Conservation (phyloP, 1,139 yeast genomes). For the Hyphopichia wangnamkhiaoensis region DNA sequence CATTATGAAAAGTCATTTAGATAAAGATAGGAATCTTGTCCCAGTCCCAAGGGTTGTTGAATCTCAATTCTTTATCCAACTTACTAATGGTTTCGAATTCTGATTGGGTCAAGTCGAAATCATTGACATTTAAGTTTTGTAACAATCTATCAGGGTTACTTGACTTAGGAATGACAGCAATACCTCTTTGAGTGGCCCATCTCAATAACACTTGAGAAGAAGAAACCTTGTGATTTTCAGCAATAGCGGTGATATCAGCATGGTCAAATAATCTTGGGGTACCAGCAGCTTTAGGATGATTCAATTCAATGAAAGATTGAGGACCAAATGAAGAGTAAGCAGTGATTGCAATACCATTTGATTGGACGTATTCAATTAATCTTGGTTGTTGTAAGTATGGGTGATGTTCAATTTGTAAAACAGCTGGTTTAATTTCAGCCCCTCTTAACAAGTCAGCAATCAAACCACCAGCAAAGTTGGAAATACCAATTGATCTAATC, state of each 20-base stretch:
- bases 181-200: slow-evolving; percentile 78
- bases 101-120: slow-evolving; percentile 52
- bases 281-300: slow-evolving; percentile 51
- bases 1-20: slow-evolving; percentile 10
- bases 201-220: slow-evolving; percentile 70
- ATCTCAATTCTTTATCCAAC: slow-evolving; percentile 71
- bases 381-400: slow-evolving; percentile 82
- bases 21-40: slow-evolving; percentile 54
- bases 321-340: slow-evolving; percentile 90
- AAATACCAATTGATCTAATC: slow-evolving; percentile 76
- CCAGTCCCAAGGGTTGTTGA: slow-evolving; percentile 88
- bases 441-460: slow-evolving; percentile 73
- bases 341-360: slow-evolving; percentile 65
- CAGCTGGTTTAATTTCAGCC: slow-evolving; percentile 74
- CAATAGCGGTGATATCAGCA: slow-evolving; percentile 52
- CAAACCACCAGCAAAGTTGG: slow-evolving; percentile 74
- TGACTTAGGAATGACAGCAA: slow-evolving; percentile 77
- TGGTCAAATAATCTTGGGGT: slow-evolving; percentile 60
- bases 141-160: slow-evolving; percentile 60
- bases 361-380: slow-evolving; percentile 63
- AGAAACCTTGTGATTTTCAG: slow-evolving; percentile 50
- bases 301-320: slow-evolving; percentile 64
- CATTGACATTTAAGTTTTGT: slow-evolving; percentile 57
- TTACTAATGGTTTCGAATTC: slow-evolving; percentile 54
- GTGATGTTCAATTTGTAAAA: slow-evolving; percentile 88